Conservation (phyloP, 768 basidiomycete species). For the Dendrothele bispora region DNA sequence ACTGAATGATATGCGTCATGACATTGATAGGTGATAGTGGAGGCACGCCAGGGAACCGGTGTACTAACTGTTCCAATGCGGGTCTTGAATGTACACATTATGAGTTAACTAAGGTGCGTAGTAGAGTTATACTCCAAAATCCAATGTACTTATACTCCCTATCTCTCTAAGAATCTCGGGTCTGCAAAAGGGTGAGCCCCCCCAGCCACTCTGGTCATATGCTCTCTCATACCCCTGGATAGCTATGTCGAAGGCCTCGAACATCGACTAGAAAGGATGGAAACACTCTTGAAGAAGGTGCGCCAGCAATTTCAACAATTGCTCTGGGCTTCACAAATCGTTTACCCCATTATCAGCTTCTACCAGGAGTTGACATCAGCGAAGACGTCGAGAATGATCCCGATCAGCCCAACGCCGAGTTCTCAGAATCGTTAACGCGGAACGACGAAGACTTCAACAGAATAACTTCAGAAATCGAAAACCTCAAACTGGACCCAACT, state of each 20-base stretch:
- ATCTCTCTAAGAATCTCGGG: slow-evolving; percentile 46
- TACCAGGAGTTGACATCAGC: slow-evolving; percentile 65
- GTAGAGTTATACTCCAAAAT: neutral
- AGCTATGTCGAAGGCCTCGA: slow-evolving; percentile 68
- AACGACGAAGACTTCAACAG: slow-evolving; percentile 31
- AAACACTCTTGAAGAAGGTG: slow-evolving; percentile 57
- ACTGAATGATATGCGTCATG: neutral
- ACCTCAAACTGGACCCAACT: slow-evolving; percentile 36
- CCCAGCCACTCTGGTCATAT: neutral
- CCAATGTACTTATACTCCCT: neutral
- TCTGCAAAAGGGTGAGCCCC: slow-evolving; percentile 57
- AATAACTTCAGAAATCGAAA: slow-evolving; percentile 32
- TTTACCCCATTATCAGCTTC: slow-evolving; percentile 30
- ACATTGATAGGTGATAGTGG: slow-evolving; percentile 61
- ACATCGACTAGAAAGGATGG: slow-evolving; percentile 62
- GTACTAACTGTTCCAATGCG: slow-evolving; percentile 62
- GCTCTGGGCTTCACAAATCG: neutral
- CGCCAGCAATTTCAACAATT: slow-evolving; percentile 7
- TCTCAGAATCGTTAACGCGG: slow-evolving; percentile 19
- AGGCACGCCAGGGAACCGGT: slow-evolving; percentile 59
- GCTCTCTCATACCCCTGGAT: slow-evolving; percentile 30
- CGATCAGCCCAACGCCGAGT: slow-evolving; percentile 18
- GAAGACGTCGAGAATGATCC: slow-evolving; percentile 50
- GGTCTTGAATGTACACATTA: slow-evolving; percentile 65
- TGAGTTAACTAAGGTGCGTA: slow-evolving; percentile 65